phyloP scores from a whole-genome alignment of 306 rosid genomes.

The Vicia faba region DNA sequence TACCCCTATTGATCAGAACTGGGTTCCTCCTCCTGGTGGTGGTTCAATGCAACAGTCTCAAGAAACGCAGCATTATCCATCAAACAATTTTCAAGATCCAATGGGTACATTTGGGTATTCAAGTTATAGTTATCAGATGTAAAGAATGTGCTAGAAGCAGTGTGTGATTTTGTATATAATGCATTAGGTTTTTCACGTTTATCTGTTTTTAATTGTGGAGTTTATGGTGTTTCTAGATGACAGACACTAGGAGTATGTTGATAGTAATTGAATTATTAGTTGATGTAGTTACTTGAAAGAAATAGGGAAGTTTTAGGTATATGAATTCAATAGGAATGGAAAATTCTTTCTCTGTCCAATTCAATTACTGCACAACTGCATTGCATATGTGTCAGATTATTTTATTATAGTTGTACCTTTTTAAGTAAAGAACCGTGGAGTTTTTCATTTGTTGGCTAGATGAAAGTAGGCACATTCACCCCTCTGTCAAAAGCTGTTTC shows the following conservation, averaged over 20 bases:
- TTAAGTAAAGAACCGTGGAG: not conserved
- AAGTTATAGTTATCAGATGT: slow-evolving; percentile 39
- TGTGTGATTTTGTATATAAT: slow-evolving; percentile 31
- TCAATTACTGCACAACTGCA: not conserved
- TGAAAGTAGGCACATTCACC: not conserved
- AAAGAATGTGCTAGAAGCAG: slow-evolving; percentile 16
- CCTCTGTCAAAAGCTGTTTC: not conserved
- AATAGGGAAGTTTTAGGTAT: slow-evolving; percentile 35
- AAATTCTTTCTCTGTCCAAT: slow-evolving; percentile 40
- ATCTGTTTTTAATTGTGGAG: slow-evolving; percentile 34
- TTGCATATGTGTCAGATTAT: no score
- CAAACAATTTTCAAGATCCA: slow-evolving; percentile 32
- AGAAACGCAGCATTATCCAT: slow-evolving; percentile 41
- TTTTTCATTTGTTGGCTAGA: not conserved
- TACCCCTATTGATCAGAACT: slow-evolving; percentile 49
- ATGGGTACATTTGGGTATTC: slow-evolving; percentile 46
- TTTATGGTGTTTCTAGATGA: slow-evolving; percentile 38
- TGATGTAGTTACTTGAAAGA: slow-evolving; percentile 24
- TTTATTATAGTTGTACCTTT: no score
- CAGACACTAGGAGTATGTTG: slow-evolving; percentile 32
- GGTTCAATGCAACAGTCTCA: slow-evolving; percentile 42
- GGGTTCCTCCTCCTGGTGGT: slow-evolving; percentile 53
- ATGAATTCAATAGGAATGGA: slow-evolving; percentile 36
- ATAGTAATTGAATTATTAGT: slow-evolving; percentile 31
- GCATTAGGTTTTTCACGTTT: slow-evolving; percentile 29